Conservation (phyloP, 1,139 yeast genomes). For the Magnusiomyces clavatus region DNA sequence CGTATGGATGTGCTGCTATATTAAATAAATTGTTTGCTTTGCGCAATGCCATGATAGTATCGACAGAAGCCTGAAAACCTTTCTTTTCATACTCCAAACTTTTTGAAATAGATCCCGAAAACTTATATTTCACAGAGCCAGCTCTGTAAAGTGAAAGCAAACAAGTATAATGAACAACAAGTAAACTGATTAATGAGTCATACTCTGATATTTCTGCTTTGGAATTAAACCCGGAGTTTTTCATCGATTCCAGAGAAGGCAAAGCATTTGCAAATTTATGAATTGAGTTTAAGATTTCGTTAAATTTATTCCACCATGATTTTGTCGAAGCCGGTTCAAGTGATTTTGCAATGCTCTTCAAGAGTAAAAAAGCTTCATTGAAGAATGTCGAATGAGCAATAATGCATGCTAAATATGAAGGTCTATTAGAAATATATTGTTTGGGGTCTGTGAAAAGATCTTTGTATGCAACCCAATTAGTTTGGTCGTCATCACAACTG, state of each 20-base stretch:
- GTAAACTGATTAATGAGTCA: slow-evolving; percentile 15
- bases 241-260: slow-evolving; percentile 5
- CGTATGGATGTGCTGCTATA: slow-evolving; percentile 16
- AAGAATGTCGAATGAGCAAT: too few species aligned
- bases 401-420: too few species aligned
- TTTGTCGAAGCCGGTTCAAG: too few species aligned
- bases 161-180: slow-evolving; percentile 19
- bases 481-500: background rate
- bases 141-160: slow-evolving; percentile 20
- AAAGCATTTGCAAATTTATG: slow-evolving; percentile 14
- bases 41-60: slow-evolving; percentile 19
- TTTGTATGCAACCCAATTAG: too few species aligned
- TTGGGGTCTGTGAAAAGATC: too few species aligned
- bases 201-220: too few species aligned
- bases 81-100: slow-evolving; percentile 16
- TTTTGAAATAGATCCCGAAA: slow-evolving; percentile 13
- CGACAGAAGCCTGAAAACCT: slow-evolving; percentile 20
- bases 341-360: too few species aligned
- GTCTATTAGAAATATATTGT: too few species aligned
- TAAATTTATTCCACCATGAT: slow-evolving; percentile 20
- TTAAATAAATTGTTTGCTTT: slow-evolving; percentile 17
- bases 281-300: slow-evolving; percentile 16
- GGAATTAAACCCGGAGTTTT: background rate
- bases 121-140: slow-evolving; percentile 8
- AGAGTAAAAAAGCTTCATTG: too few species aligned